phyloP scores from a whole-genome alignment of 1,284 basidiomycete species.

The Malassezia globosa region DNA sequence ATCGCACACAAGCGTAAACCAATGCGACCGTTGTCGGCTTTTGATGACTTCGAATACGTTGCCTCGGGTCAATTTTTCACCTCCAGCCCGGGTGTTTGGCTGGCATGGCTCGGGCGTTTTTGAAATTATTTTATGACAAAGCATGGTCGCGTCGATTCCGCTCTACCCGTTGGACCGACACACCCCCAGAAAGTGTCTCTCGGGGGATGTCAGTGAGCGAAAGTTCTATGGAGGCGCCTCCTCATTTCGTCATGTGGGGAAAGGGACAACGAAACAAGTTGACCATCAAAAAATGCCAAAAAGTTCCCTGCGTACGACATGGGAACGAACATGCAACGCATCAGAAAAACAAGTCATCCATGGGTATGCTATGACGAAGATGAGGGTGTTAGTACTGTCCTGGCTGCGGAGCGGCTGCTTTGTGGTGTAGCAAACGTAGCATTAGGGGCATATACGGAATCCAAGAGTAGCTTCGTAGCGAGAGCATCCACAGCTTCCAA shows the following conservation, averaged over 20 bases:
- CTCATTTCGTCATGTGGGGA: no score
- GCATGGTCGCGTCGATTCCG: not conserved
- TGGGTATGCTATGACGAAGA: slow-evolving; percentile 2
- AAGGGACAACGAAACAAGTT: no score
- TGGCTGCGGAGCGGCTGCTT: slow-evolving; percentile 8
- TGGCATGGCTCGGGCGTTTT: slow-evolving; percentile 11
- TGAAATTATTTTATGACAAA: slow-evolving; percentile 13
- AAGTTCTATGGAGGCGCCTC: no score
- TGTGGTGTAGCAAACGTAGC: not conserved
- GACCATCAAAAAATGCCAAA: no score
- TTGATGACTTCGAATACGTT: no score
- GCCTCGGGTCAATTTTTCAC: slow-evolving; percentile 12
- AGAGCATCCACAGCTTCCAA: slow-evolving; percentile 29
- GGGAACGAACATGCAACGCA: no score
- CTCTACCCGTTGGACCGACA: not conserved
- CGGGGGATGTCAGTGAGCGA: no score
- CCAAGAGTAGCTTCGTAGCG: slow-evolving; percentile 27
- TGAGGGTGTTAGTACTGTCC: slow-evolving; percentile 6
- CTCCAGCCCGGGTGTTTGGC: slow-evolving; percentile 14
- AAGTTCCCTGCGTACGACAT: no score
- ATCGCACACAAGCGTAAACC: no score
- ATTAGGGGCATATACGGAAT: slow-evolving; percentile 28
- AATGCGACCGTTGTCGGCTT: no score
- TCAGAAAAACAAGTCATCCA: not conserved
- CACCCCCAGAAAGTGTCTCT: not conserved